Conservation (phyloP, 768 basidiomycete genomes). For the Lactarius deliciosus region DNA sequence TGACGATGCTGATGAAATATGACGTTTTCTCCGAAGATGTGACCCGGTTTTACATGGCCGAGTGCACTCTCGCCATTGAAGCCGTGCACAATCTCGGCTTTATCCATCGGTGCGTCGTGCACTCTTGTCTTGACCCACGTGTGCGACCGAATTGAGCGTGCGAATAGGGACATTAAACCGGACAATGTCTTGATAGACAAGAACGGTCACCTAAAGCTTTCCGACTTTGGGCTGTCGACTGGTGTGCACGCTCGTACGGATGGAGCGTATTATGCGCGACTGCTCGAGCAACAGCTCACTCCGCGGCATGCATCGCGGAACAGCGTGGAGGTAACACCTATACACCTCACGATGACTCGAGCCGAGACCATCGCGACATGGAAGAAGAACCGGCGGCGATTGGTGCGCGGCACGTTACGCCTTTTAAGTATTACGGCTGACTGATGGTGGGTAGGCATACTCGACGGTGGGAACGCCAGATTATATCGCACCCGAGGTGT, state of each 20-base stretch:
- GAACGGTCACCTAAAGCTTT: conserved; percentile 94
- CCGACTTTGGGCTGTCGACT: conserved; percentile 97
- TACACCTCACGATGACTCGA: conserved; percentile 91
- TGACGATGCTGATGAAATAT: conserved; percentile 99
- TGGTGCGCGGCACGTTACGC: conserved; percentile 48
- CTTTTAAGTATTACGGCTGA: background rate
- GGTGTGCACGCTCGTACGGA: conserved; percentile 98
- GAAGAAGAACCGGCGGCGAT: conserved; percentile 96
- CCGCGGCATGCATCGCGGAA: conserved; percentile 66
- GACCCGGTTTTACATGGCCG: conserved; percentile 97
- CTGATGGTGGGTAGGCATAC: conserved; percentile 63
- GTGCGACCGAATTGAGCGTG: background rate
- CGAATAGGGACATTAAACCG: conserved; percentile 90
- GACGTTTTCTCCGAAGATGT: conserved; percentile 99
- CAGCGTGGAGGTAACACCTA: conserved; percentile 95
- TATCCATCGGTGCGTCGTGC: conserved; percentile 79
- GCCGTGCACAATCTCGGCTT: conserved; percentile 97
- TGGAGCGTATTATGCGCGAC: conserved; percentile 88
- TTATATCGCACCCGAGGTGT: conserved; percentile 96
- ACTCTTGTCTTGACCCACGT: background rate
- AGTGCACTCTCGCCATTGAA: conserved; percentile 96
- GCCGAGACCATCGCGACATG: conserved; percentile 95
- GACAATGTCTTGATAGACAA: conserved; percentile 99
- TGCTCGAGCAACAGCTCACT: conserved; percentile 62
- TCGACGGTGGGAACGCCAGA: conserved; percentile 98